Conservation (phyloP, 768 basidiomycete genomes). For the Chalciporus piperatus region DNA sequence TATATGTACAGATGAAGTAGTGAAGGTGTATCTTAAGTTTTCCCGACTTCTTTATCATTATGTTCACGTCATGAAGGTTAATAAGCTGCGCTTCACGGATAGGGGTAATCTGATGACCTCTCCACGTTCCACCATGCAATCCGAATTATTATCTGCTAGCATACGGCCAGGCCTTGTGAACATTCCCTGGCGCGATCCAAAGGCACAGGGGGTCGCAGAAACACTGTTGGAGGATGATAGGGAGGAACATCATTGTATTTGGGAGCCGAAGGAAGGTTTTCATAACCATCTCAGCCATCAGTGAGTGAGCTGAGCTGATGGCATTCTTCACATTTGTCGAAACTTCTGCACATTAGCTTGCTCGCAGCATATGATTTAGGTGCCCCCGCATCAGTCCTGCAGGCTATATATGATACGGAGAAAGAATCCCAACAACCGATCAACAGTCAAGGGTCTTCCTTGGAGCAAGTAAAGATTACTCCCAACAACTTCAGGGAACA, state of each 20-base stretch:
- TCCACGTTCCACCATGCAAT: not conserved
- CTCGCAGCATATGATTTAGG: constrained; percentile 58
- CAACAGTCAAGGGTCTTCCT: constrained; percentile 30
- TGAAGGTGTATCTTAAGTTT: too few relatives aligned
- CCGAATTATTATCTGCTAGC: constrained; percentile 10
- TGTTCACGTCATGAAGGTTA: too few relatives aligned
- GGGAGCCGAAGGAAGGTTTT: constrained; percentile 36
- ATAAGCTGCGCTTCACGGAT: not conserved
- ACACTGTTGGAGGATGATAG: constrained; percentile 48
- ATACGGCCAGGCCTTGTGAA: constrained; percentile 42
- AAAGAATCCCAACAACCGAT: constrained; percentile 39
- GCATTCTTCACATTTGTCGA: not conserved
- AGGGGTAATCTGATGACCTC: not conserved
- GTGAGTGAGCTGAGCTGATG: constrained; percentile 30
- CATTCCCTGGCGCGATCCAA: constrained; percentile 43
- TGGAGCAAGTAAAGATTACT: constrained; percentile 28
- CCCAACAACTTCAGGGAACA: constrained; percentile 48
- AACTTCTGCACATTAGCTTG: constrained; percentile 34
- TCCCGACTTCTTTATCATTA: too few relatives aligned
- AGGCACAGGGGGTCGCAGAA: constrained; percentile 41
- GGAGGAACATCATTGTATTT: constrained; percentile 51
- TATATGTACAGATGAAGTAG: too few relatives aligned
- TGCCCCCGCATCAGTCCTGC: constrained; percentile 42
- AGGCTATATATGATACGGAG: constrained; percentile 48
- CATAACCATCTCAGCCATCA: constrained; percentile 64